Evolutionary conservation across 2,329 filamentous ascomycete genomes (phyloP), one percentile per base, ranked within the genome.

Genomic region (Fusarium sp.): DNA sequence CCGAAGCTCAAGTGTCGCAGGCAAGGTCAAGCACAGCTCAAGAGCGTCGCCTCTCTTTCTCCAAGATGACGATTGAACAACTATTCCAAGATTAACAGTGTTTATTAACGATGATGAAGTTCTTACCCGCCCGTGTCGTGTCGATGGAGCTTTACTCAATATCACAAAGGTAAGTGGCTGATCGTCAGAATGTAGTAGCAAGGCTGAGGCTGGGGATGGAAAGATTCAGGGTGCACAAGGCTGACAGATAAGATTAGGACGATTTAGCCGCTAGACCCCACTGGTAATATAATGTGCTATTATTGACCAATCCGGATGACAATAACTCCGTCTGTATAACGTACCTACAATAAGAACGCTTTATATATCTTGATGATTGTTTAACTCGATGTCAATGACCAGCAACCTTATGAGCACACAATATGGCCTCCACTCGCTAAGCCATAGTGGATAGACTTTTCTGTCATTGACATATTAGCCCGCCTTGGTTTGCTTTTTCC

Each of bases 131-230:
- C 40, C 15, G 19, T 30, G 22, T 50, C 28, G 45, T 63, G 47
- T 58, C 32, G 30, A 44, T 43, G 49, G 39, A 45, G 35, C 32
- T 44, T 24, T 39, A 32, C 48, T 59, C 57, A 50, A 52, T 33
- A 45, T 54, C 30, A 46, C 28, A 22, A 49, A 24, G 40, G 57
- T 49, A 37, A 48, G 49, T 30, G 32, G 48, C 56, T 45, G 52
- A 47, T 67, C 41, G 39, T 67, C 57, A 30, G 56, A 56, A 54
- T 57, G 64, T 46, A 49, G 59, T 62, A 70, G 68, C 68, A 69
- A 73, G 71, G 71, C 71, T 73, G 71, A 73, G 68, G 68, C 68
- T 62, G 58, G 49, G 59, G 52, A 55, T 49, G 44, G 59, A 70
- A 71, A 68, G 70, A 44, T 68, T 63, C 52, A 22, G 54, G 51